Base-by-base conservation (phyloP, 331 rosid genomes). In the Saraca asoca region DNA sequence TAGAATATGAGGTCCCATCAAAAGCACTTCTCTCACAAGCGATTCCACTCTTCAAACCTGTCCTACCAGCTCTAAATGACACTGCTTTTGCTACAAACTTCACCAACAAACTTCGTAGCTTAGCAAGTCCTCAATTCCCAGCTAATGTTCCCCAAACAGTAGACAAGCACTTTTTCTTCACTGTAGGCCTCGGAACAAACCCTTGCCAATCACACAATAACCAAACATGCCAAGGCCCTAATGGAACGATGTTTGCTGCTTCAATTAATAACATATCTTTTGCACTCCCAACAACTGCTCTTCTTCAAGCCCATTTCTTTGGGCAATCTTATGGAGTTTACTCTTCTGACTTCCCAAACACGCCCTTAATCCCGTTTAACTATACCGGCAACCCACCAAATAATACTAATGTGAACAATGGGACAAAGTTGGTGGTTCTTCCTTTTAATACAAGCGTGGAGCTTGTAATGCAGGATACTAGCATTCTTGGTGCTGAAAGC, bases 231-330 rank as follows among this genome's bases (percentile, higher is more conserved):
- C 74, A 69, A 18, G 89, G 89, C 35, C 82, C 89, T 7, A 78
- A 84, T 76, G 75, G 80, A 48, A 45, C 84, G 37, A 84, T 41
- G 78, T 69, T 84, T 41, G 75, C 80, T 6, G 86, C 86, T 29
- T 80, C 88, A 14, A 37, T 83, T 8, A 84, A 84, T 45, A 84
- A 80, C 70, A 12, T 78, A 18, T 78, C 85, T 16, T 83, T 83
- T 34, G 57, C 14, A 9, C 62, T 68, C 35, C 83, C 81, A 64
- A 78, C 7, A 14, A 76, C 78, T 24, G 76, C 85, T 12, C 65
- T 83, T 29, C 82, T 80, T 45, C 85, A 80, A 62, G 58, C 83
- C 17, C 79, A 78, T 14, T 75, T 62, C 71, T 62, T 55, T 4
- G 78, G 81, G 65, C 62, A 71, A 56, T 79, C 82, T 7, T 60